Conservation (phyloP, 2,329 filamentous ascomycete genomes). For the Cercospora beticola region DNA sequence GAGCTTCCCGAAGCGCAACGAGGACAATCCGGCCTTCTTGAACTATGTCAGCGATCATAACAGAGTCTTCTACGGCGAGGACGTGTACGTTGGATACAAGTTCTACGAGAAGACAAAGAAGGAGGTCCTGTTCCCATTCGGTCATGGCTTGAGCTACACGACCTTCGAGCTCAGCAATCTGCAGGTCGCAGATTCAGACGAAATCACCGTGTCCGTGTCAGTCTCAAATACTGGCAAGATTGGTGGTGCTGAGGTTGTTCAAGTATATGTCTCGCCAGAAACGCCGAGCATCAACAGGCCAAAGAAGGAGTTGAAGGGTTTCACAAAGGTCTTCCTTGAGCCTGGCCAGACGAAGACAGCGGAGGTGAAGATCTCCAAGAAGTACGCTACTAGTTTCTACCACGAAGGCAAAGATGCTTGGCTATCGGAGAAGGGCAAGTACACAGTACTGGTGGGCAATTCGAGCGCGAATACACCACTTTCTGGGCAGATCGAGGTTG, state of each 20-base stretch:
- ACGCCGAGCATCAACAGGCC: slow-evolving; percentile 64
- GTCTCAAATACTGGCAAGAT: slow-evolving; percentile 59
- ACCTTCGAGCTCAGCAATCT: slow-evolving; percentile 65
- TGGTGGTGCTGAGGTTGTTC: slow-evolving; percentile 64
- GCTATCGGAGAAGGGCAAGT: slow-evolving; percentile 65
- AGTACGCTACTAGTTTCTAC: slow-evolving; percentile 68
- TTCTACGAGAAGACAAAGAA: slow-evolving; percentile 66
- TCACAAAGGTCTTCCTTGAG: slow-evolving; percentile 62
- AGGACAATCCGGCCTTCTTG: slow-evolving; percentile 63
- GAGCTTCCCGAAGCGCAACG: slow-evolving; percentile 59
- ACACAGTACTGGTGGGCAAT: slow-evolving; percentile 61
- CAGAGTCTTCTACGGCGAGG: slow-evolving; percentile 69
- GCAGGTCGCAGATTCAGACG: slow-evolving; percentile 53
- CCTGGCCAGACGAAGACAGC: slow-evolving; percentile 58
- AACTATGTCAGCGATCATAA: slow-evolving; percentile 72
- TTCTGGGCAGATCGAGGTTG: slow-evolving; percentile 56
- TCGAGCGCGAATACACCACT: slow-evolving; percentile 57
- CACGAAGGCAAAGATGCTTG: slow-evolving; percentile 66
- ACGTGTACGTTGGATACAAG: slow-evolving; percentile 69
- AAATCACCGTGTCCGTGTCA: slow-evolving; percentile 50
- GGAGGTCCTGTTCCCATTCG: slow-evolving; percentile 69
- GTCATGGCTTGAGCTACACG: slow-evolving; percentile 76
- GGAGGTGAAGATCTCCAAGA: slow-evolving; percentile 58
- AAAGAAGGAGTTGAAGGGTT: slow-evolving; percentile 69
- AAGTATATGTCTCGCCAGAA: slow-evolving; percentile 66